phyloP scores from a whole-genome alignment of 1,284 basidiomycete genomes.

The Sanghuangporus weigelae region DNA sequence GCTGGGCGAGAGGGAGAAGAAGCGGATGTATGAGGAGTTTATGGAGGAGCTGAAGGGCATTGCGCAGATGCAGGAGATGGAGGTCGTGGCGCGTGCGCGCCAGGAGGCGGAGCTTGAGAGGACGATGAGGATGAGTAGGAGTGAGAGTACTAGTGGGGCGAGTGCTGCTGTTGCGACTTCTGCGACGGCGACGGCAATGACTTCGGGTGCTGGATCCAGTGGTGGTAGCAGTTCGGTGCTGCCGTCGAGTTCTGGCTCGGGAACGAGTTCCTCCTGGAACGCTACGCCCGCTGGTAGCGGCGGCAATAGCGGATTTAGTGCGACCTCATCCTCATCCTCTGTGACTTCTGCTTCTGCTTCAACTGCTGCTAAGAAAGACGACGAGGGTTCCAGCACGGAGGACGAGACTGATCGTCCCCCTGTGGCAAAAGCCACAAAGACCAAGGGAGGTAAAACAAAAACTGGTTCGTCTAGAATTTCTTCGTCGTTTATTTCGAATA shows the following conservation, averaged over 20 bases:
- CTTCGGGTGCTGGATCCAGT: not conserved
- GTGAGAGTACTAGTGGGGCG: not conserved
- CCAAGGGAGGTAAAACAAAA: not conserved
- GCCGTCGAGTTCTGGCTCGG: too few species aligned
- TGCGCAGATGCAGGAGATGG: constrained; percentile 11
- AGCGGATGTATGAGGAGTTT: constrained; percentile 9
- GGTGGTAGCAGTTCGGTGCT: too few species aligned
- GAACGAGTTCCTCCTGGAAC: not conserved
- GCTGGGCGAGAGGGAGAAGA: not conserved
- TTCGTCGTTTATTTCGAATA: not conserved
- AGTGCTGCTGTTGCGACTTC: not conserved
- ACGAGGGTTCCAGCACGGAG: constrained; percentile 8
- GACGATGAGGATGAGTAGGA: constrained; percentile 2
- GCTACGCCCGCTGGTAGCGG: not conserved
- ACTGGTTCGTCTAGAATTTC: not conserved
- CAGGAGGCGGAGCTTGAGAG: constrained; percentile 1
- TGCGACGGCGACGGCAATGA: not conserved
- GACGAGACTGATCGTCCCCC: constrained; percentile 7
- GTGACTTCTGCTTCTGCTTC: not conserved
- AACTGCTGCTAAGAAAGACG: not conserved
- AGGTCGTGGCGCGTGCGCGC: constrained; percentile 9
- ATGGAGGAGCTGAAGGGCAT: constrained; percentile 10
- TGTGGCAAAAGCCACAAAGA: not conserved
- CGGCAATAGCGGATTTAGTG: not conserved
- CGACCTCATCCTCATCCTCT: not conserved